phyloP scores from a whole-genome alignment of 2,329 filamentous ascomycete species.

The Aspergillus texensis region DNA sequence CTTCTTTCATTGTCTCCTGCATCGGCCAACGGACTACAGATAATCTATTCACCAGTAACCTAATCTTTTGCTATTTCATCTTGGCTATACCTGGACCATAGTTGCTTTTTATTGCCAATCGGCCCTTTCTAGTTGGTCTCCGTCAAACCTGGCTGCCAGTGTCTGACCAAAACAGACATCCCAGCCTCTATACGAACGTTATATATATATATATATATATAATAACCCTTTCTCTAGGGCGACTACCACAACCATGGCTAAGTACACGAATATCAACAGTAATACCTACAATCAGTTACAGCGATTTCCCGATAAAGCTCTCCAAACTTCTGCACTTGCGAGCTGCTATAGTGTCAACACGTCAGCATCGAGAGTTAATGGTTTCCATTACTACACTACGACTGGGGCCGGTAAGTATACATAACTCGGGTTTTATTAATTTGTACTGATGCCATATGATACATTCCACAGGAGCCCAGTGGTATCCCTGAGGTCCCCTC shows the following conservation, averaged over 20 bases:
- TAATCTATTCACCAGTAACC: not conserved
- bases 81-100: not conserved
- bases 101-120: not conserved
- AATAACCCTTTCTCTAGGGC: constrained; percentile 10
- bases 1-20: not conserved
- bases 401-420: constrained; percentile 69
- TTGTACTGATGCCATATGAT: constrained; percentile 9
- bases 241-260: constrained; percentile 35
- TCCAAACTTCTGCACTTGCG: constrained; percentile 76
- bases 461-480: constrained; percentile 69
- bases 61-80: not conserved
- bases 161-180: not conserved
- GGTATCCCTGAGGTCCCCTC: constrained; percentile 93
- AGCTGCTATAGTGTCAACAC: constrained; percentile 85
- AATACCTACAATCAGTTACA: constrained; percentile 66
- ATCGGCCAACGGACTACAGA: not conserved
- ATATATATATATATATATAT: constrained; percentile 4
- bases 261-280: constrained; percentile 69
- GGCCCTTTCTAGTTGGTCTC: not conserved
- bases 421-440: not conserved
- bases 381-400: constrained; percentile 96
- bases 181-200: not conserved
- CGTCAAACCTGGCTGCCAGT: not conserved
- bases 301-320: constrained; percentile 55
- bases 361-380: constrained; percentile 69